Percentiles rank a stretch among this genome's conserved stretches.
Conservation (phyloP, 1,139 yeast species). For the Pichia sp. region DNA sequence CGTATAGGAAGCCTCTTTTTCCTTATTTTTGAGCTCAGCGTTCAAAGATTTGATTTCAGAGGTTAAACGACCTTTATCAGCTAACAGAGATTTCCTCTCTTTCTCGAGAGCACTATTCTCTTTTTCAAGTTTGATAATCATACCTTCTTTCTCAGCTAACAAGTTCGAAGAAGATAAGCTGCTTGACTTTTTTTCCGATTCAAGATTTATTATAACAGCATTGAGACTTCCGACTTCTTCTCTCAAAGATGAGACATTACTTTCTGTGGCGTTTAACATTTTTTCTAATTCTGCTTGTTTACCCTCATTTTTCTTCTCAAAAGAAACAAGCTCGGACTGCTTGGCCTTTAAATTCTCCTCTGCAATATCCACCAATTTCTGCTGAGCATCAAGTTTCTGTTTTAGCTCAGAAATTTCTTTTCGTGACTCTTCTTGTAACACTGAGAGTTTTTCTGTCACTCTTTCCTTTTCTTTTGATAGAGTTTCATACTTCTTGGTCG, state of each 20-base stretch:
- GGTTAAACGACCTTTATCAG: neutral
- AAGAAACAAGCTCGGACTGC: neutral
- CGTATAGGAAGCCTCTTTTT: neutral
- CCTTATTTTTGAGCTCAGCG: neutral
- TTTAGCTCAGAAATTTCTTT: neutral
- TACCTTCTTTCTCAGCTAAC: neutral
- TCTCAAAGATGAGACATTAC: neutral
- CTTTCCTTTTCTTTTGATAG: slow-evolving; percentile 3
- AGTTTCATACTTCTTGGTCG: neutral
- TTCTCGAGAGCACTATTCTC: neutral
- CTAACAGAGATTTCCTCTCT: neutral
- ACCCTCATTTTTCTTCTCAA: neutral
- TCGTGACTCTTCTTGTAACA: neutral
- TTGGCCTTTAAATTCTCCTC: neutral
- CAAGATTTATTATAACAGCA: neutral
- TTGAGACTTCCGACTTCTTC: slow-evolving; percentile 4
- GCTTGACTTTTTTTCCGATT: neutral
- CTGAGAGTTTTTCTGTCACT: neutral
- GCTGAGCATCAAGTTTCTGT: slow-evolving; percentile 8
- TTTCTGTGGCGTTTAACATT: neutral
- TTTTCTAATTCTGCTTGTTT: neutral
- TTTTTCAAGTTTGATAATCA: neutral
- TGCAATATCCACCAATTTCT: slow-evolving; percentile 2
- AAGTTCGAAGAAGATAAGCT: neutral
- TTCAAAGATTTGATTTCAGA: neutral